phyloP scores from a whole-genome alignment of 1,284 basidiomycete species.

The Cryptococcus sp. region DNA sequence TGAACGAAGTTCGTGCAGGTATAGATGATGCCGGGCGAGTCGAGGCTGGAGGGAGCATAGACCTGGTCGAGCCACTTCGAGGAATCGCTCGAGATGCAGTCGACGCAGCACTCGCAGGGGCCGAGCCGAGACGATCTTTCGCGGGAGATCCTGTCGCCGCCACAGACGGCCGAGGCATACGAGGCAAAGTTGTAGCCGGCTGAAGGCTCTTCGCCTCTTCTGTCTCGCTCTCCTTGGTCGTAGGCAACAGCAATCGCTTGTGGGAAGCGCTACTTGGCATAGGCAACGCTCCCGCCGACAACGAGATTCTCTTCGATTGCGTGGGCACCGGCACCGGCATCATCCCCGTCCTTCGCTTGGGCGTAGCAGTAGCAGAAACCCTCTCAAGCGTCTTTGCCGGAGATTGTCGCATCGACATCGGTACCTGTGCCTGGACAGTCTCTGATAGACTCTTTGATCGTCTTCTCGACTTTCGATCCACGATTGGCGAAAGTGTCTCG shows the following conservation, averaged over 20 bases:
- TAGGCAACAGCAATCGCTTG: not conserved
- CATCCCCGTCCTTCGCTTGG: not conserved
- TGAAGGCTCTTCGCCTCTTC: too few species aligned
- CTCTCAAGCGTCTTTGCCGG: not conserved
- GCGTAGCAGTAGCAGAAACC: not conserved
- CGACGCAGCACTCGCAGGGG: too few species aligned
- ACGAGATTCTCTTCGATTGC: not conserved
- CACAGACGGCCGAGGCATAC: too few species aligned
- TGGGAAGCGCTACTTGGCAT: slow-evolving; percentile 1
- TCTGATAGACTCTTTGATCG: slow-evolving; percentile 7
- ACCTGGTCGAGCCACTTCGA: too few species aligned
- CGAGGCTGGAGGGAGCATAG: too few species aligned
- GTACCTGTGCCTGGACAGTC: not conserved
- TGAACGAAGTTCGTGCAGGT: too few species aligned
- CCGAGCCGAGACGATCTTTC: too few species aligned
- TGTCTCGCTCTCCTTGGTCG: too few species aligned
- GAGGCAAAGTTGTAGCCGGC: too few species aligned
- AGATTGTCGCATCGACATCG: not conserved
- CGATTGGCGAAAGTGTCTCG: not conserved
- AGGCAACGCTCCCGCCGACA: slow-evolving; percentile 2
- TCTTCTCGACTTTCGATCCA: not conserved
- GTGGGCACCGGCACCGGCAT: not conserved
- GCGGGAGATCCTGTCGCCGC: too few species aligned
- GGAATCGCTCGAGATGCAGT: too few species aligned
- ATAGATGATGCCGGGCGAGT: too few species aligned